Base-by-base conservation (phyloP, 2,329 filamentous ascomycete species). In the Fusarium subtropicale region DNA sequence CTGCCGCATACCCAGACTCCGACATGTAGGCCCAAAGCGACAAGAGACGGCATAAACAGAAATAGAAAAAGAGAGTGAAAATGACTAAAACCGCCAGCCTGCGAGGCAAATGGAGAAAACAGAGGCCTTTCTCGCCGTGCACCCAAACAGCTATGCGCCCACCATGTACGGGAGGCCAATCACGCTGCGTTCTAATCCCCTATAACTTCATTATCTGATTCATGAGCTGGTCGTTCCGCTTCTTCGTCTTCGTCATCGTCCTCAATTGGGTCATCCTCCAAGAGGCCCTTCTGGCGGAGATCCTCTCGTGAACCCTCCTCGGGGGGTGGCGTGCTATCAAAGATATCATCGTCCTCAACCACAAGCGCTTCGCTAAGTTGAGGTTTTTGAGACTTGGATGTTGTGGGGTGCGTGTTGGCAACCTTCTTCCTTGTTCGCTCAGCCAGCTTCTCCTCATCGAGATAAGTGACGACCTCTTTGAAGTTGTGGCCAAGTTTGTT, bases 401-500 rank as follows among this genome's bases (percentile, higher is more conserved):
- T 76, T 26, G 64, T 31, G 38, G 55, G 46, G 3, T 66, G 63
- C 57, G 57, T 51, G 24, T 48, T 63, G 46, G 55, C 73, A 34
- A 78, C 76, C 70, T 79, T 81, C 75, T 84, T 86, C 50, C 76
- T 78, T 22, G 79, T 80, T 38, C 79, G 78, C 38, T 80, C 78
- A 13, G 79, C 84, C 44, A 87, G 79, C 74, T 90, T 89, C 50
- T 85, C 84, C 60, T 91, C 88, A 74, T 97, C 94, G 6, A 98
- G 83, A 77, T 91, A 96, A 11, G 88, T 87, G 7, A 97, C 83
- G 9, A 97, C 89, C 73, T 96, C 93, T 75, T 91, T 92, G 84
- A 92, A 97, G 77, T 96, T 97, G 46, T 87, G 83, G 4, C 96
- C 96, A 5, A 99, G 85, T 75, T 88, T 90, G n/a, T 82, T 83